phyloP scores from a whole-genome alignment of 768 basidiomycete species.

The Trametes sanguinea region DNA sequence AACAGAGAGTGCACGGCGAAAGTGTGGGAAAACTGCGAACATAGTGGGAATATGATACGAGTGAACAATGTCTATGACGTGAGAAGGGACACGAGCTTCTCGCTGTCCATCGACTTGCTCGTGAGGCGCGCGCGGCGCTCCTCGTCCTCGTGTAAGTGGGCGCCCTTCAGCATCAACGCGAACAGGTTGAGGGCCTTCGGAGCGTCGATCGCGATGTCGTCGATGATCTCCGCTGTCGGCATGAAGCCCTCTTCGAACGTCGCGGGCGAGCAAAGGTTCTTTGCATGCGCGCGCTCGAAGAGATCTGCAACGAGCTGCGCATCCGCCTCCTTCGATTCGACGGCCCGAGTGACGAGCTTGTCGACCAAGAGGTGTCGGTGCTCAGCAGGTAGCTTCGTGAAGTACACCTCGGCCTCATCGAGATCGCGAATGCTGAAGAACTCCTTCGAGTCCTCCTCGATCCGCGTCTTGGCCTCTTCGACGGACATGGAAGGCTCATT shows the following conservation, averaged over 20 bases:
- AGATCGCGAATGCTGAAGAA: conserved; percentile 83
- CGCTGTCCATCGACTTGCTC: conserved; percentile 60
- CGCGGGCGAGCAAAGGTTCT: conserved; percentile 57
- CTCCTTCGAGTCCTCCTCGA: conserved; percentile 82
- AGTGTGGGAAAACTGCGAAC: neutral
- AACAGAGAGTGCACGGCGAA: conserved; percentile 16
- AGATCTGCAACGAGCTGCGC: conserved; percentile 77
- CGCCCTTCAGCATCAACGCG: conserved; percentile 72
- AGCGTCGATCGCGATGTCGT: conserved; percentile 88
- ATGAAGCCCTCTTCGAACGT: conserved; percentile 76
- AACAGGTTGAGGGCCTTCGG: conserved; percentile 82
- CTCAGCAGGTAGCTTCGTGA: conserved; percentile 66
- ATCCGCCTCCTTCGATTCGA: conserved; percentile 83
- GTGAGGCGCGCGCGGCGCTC: conserved; percentile 58
- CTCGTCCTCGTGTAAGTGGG: conserved; percentile 58
- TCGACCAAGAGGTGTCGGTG: conserved; percentile 71
- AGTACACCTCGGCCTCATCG: conserved; percentile 87
- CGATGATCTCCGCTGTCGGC: conserved; percentile 72
- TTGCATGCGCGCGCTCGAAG: conserved; percentile 62
- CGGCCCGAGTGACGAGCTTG: conserved; percentile 59
- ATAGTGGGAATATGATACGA: conserved; percentile 18
- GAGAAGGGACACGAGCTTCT: conserved; percentile 60
- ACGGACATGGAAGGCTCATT: conserved; percentile 56
- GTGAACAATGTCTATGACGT: conserved; percentile 43
- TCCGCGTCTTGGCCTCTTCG: conserved; percentile 69